Evolutionary conservation across 1,284 basidiomycete species (phyloP).

Genomic region (Ganoderma lucidum): DNA sequence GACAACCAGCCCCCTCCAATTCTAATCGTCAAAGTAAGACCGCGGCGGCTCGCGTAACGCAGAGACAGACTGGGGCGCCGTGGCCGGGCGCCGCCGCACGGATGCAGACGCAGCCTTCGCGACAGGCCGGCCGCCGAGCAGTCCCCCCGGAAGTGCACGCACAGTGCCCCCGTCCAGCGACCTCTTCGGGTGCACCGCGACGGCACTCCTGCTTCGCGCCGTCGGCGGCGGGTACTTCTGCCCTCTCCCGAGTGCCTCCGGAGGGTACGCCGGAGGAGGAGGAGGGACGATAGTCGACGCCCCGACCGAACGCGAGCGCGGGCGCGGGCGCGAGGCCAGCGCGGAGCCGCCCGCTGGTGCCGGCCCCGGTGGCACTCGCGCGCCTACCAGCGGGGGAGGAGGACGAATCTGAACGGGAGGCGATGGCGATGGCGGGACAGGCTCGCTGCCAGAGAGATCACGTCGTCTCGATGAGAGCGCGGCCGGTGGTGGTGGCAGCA

Average conservation of each 20-base stretch:
- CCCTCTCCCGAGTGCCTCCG: neutral
- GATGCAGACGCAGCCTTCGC: neutral
- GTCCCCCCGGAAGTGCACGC: neutral
- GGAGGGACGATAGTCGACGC: neutral
- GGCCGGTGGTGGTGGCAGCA: neutral
- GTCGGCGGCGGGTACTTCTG: neutral
- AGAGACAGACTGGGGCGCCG: neutral
- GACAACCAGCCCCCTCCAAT: too few species aligned
- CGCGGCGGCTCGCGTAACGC: neutral
- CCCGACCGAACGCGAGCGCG: neutral
- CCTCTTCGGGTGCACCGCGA: neutral
- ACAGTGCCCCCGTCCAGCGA: constrained; percentile 3
- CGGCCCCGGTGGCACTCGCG: too few species aligned
- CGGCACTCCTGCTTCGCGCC: neutral
- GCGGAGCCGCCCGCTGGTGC: neutral
- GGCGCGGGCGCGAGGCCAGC: neutral
- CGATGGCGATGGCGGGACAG: neutral
- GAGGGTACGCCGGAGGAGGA: neutral
- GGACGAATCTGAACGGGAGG: neutral
- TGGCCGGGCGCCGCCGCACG: too few species aligned
- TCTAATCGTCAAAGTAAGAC: constrained; percentile 4
- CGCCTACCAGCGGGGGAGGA: neutral
- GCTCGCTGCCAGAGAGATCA: neutral
- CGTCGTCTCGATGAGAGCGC: neutral
- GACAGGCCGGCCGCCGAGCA: neutral